Percentiles rank a stretch among this genome's conserved stretches.
These are phyloP conservation scores for Chaetomium cochliodes DNA, from an alignment of 495 filamentous ascomycete species.

Conservation along the genomic window DNA sequence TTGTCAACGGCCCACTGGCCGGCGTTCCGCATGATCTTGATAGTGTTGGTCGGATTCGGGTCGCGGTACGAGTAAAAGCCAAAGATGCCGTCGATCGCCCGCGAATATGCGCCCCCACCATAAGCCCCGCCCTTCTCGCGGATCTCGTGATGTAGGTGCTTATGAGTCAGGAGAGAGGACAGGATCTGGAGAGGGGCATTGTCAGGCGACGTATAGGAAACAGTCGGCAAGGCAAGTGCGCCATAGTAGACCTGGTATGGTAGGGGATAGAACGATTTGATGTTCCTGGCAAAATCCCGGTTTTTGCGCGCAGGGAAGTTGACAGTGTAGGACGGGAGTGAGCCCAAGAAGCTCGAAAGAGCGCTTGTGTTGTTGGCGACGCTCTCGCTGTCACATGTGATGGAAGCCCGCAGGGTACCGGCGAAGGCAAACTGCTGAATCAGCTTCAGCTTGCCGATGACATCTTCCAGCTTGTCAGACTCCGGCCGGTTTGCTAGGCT, in stretches of 20 bases:
- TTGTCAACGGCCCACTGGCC: constrained; percentile 82
- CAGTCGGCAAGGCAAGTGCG: constrained; percentile 73
- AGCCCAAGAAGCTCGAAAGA: constrained; percentile 68
- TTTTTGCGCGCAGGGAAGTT: constrained; percentile 37
- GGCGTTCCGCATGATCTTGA: constrained; percentile 79
- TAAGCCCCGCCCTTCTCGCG: constrained; percentile 98
- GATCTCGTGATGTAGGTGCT: constrained; percentile 95
- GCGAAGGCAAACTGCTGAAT: constrained; percentile 77
- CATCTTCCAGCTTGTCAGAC: constrained; percentile 63
- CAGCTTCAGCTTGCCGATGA: constrained; percentile 82
- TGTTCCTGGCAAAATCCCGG: constrained; percentile 41
- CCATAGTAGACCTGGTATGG: constrained; percentile 98
- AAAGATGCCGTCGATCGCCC: constrained; percentile 77
- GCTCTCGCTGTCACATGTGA: constrained; percentile 79
- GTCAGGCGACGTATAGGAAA: constrained; percentile 74
- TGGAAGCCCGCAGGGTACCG: constrained; percentile 66
- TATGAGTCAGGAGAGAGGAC: constrained; percentile 92
- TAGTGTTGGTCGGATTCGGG: constrained; percentile 87
- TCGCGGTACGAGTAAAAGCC: constrained; percentile 96
- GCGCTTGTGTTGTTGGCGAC: constrained; percentile 66
- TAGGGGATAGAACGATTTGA: constrained; percentile 85
- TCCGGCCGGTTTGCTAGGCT: constrained; percentile 52
- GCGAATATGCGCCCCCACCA: constrained; percentile 83
- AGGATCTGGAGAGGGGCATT: constrained; percentile 81
- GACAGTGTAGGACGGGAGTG: constrained; percentile 49